Conservation (phyloP, 1,284 basidiomycete genomes). For the Hemileia vastatrix region DNA sequence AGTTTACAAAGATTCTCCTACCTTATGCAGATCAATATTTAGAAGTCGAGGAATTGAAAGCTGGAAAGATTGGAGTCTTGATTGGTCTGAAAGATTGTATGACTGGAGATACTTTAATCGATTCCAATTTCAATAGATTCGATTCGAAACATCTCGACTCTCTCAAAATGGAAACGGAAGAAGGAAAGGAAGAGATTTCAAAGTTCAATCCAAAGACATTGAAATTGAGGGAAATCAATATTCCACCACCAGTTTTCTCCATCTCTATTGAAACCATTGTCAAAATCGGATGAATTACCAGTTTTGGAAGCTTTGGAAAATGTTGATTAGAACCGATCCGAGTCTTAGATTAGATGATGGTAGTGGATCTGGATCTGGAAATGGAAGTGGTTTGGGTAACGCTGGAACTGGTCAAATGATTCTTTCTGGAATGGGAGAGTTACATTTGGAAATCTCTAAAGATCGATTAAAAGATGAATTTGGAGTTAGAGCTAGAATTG, state of each 20-base stretch:
- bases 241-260: slow-evolving; percentile 64
- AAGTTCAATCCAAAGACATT: slow-evolving; percentile 30
- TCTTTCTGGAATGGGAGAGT: slow-evolving; percentile 68
- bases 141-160: slow-evolving; percentile 33
- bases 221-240: slow-evolving; percentile 60
- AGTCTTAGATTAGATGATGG: slow-evolving; percentile 60
- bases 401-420: slow-evolving; percentile 68
- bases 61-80: slow-evolving; percentile 74
- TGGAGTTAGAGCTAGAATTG: slow-evolving; percentile 65
- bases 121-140: slow-evolving; percentile 19
- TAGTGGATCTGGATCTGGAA: slow-evolving; percentile 23
- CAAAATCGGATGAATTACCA: slow-evolving; percentile 55
- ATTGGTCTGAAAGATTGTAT: slow-evolving; percentile 70
- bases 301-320: slow-evolving; percentile 65
- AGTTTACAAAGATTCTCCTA: slow-evolving; percentile 64
- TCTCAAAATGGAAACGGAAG: too few species aligned
- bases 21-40: slow-evolving; percentile 67
- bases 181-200: background rate
- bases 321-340: slow-evolving; percentile 72
- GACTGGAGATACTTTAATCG: slow-evolving; percentile 69
- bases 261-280: slow-evolving; percentile 38
- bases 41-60: slow-evolving; percentile 69
- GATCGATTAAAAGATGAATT: slow-evolving; percentile 68
- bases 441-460: slow-evolving; percentile 79
- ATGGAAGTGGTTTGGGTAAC: too few species aligned